Base-by-base conservation (phyloP, 495 filamentous ascomycete species). In the Lindgomyces ingoldianus region DNA sequence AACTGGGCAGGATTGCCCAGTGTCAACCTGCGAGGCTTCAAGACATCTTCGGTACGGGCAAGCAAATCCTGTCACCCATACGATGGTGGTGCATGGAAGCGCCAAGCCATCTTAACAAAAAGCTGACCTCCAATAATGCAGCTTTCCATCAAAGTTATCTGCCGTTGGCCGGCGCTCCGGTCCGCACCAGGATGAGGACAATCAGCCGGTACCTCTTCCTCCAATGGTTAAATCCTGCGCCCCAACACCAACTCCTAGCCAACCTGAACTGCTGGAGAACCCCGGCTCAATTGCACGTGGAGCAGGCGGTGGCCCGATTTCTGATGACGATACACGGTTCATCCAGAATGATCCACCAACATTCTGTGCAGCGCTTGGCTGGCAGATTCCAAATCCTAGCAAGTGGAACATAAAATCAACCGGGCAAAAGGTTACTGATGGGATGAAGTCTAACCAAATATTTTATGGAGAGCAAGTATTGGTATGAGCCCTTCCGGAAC, bases 81-180 rank as follows among this genome's bases (percentile, higher is more conserved):
- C n/a, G n/a, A n/a, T n/a, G n/a, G n/a, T n/a, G n/a, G n/a, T n/a
- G n/a, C n/a, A n/a, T n/a, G n/a, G n/a, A n/a, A n/a, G n/a, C n/a
- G n/a, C n/a, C n/a, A n/a, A n/a, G n/a, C n/a, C n/a, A n/a, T n/a
- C n/a, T n/a, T n/a, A 27, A 30, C 25, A 16, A 24, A 4, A 12
- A 18, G 16, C 25, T 10, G n/a, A 30, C 25, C 18, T n/a, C 22
- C 25, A 8, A 6, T 36, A 8, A 49, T 4, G 49, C 27, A 27
- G 49, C 29, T 33, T 36, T n/a, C 21, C 49, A n/a, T 53, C 49
- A 33, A 30, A n/a, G 49, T 27, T 39, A 25, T 3, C 27, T 18
- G 44, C n/a, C n/a, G n/a, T 46, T n/a, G 21, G 53, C 11, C 61
- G 61, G 52, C 54, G 61, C 36, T 58, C 54, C 62, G 62, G 62